phyloP scores from a whole-genome alignment of 2,329 filamentous ascomycete genomes.

The Botrytis paeoniae region DNA sequence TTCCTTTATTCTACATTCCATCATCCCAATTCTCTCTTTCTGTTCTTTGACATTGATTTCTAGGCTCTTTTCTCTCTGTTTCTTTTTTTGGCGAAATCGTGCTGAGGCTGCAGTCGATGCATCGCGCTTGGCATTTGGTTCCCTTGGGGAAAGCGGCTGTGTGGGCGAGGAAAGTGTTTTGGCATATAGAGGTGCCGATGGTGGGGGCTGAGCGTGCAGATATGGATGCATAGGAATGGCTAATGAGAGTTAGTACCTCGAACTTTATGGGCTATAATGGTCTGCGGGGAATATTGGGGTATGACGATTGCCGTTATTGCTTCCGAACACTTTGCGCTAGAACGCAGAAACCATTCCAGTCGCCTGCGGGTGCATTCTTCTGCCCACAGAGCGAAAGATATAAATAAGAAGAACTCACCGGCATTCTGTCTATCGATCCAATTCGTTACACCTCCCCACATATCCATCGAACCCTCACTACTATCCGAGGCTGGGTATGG shows the following conservation, averaged over 20 bases:
- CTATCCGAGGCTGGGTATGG: conserved; percentile 19
- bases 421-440: conserved; percentile 13
- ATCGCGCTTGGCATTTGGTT: conserved; percentile 57
- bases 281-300: not conserved
- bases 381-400: not conserved
- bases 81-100: conserved; percentile 91
- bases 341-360: not conserved
- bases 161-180: conserved; percentile 4
- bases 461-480: conserved; percentile 9
- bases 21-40: conserved; percentile 67
- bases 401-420: not conserved
- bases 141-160: conserved; percentile 17
- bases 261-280: not conserved
- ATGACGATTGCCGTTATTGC: not conserved
- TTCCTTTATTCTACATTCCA: conserved; percentile 70
- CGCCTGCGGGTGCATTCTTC: not conserved
- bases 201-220: conserved; percentile 9
- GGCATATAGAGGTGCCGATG: not conserved
- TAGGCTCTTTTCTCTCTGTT: conserved; percentile 82
- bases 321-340: not conserved
- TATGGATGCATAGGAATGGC: conserved; percentile 13
- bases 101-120: conserved; percentile 86
- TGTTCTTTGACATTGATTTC: conserved; percentile 79
- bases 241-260: conserved; percentile 3
- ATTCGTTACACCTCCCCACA: conserved; percentile 16